Conservation (phyloP, 179 eudicot genomes). For the Heliamphora pulchella region DNA sequence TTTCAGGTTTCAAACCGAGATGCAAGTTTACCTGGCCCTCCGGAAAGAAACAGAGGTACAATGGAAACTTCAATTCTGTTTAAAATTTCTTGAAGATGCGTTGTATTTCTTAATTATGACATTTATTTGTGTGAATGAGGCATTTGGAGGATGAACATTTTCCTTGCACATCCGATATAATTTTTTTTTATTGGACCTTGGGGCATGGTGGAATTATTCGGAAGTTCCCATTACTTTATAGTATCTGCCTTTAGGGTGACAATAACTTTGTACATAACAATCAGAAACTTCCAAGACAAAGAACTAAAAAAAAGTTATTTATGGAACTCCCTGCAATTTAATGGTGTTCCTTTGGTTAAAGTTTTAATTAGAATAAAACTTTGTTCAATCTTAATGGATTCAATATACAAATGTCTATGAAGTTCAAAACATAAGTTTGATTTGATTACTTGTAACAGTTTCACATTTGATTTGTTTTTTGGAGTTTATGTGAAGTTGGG, state of each 20-base stretch:
- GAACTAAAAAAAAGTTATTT: background rate
- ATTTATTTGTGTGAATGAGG: background rate
- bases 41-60: constrained; percentile 42
- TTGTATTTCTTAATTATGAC: background rate
- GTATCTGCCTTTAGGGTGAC: background rate
- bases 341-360: background rate
- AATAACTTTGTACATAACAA: background rate
- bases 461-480: background rate
- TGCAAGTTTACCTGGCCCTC: constrained; percentile 56
- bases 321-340: background rate
- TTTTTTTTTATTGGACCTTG: background rate
- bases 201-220: background rate
- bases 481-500: background rate
- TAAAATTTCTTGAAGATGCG: background rate
- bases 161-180: background rate
- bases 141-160: background rate
- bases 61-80: constrained; percentile 11
- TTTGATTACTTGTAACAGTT: background rate
- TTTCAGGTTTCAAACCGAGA: constrained; percentile 77
- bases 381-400: background rate
- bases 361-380: background rate
- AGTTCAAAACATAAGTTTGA: background rate
- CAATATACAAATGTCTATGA: background rate
- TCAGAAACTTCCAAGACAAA: background rate
- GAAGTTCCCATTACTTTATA: background rate